Base-by-base conservation (phyloP, 495 filamentous ascomycete genomes). In the Xylaria scruposa region DNA sequence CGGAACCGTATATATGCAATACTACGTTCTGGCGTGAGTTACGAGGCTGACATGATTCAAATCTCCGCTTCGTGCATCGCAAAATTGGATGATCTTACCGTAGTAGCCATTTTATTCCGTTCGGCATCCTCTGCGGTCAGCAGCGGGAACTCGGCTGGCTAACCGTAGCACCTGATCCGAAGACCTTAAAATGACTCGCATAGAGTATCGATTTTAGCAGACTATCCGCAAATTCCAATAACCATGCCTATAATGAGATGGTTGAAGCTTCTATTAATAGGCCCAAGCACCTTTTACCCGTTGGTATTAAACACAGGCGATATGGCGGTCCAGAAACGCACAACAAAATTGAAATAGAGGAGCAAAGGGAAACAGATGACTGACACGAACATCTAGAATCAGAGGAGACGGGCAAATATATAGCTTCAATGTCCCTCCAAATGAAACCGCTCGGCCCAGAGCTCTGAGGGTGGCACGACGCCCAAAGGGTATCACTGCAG, bases 391-490 rank as follows among this genome's bases (percentile, higher is more conserved):
- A 29, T 65, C 62, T 65, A 65, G 62, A 65, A 65, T 46, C 62
- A 8, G 62, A 65, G 62, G 62, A 65, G 13, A 49, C 19, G 40
- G n/a, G 15, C 24, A 42, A 65, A 65, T 65, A 65, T 65, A 65
- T 65, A 65, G 44, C 40, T 49, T 44, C 24, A 21, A 12, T 12
- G 40, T 19, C 62, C 42, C 42, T 64, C 13, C 42, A 49, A 65
- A 65, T 49, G 62, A 65, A 38, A 67, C 46, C 44, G 63, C 63
- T 67, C 44, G 47, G 63, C 46, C 63, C 44, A 67, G 63, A 67
- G 63, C 46, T 12, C 44, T 24, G n/a, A n/a, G 46, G 63, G 62
- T 42, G 15, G 38, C 21, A 65, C 62, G 62, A 47, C 62, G 17
- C 42, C 21, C 62, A 49, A 8, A 65, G 7, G 62, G 62, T 63